phyloP scores from a whole-genome alignment of 2,329 filamentous ascomycete genomes.

The Sordariomycetes sp. region DNA sequence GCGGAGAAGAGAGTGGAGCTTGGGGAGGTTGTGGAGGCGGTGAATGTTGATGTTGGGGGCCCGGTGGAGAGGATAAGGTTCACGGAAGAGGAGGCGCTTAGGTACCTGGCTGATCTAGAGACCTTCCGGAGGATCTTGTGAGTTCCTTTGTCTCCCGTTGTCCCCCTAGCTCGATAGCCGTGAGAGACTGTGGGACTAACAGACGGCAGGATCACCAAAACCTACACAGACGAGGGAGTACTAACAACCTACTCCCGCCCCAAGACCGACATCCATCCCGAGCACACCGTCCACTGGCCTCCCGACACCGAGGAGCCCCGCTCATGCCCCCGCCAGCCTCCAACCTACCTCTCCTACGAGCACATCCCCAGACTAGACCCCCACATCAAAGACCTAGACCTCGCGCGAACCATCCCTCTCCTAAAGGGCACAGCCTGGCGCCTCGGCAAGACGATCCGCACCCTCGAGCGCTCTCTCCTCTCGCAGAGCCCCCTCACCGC shows the following conservation, averaged over 20 bases:
- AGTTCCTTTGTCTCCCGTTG: not conserved
- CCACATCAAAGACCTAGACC: not conserved
- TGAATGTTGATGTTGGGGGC: constrained; percentile 11
- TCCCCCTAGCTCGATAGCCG: not conserved
- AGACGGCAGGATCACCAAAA: not conserved
- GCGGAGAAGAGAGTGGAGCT: constrained; percentile 6
- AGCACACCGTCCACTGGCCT: not conserved
- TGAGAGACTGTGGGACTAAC: not conserved
- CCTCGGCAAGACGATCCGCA: constrained; percentile 19
- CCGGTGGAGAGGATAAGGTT: constrained; percentile 1
- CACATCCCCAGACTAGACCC: not conserved
- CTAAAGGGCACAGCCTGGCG: constrained; percentile 22
- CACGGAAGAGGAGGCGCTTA: not conserved
- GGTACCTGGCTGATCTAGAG: not conserved
- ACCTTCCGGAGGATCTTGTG: not conserved
- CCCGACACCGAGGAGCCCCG: not conserved
- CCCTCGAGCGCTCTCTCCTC: constrained; percentile 6
- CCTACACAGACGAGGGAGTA: not conserved
- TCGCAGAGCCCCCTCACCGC: constrained; percentile 5
- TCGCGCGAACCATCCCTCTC: constrained; percentile 1
- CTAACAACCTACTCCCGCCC: not conserved
- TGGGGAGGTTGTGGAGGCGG: constrained; percentile 9
- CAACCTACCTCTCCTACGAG: not conserved
- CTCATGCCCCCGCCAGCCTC: not conserved
- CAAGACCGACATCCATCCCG: not conserved